These are phyloP conservation scores for Coniochaeta sp. DNA, from an alignment of 2,329 filamentous ascomycete species.

Conservation along the genomic window DNA sequence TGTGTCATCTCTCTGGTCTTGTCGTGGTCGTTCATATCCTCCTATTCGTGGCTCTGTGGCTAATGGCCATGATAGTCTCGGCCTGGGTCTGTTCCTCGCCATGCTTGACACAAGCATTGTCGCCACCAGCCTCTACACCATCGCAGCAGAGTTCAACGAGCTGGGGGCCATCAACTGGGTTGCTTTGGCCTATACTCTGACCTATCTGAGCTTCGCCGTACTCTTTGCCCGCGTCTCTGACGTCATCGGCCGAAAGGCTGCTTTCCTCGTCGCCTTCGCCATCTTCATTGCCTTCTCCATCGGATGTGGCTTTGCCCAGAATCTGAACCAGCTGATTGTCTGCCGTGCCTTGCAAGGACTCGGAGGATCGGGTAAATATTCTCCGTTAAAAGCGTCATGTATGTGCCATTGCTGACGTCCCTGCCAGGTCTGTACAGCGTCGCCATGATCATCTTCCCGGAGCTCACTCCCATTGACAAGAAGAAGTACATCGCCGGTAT, in stretches of 20 bases:
- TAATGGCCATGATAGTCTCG: slow-evolving; percentile 27
- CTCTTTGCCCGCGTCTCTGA: slow-evolving; percentile 48
- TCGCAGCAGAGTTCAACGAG: slow-evolving; percentile 42
- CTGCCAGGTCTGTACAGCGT: slow-evolving; percentile 41
- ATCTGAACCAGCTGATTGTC: slow-evolving; percentile 37
- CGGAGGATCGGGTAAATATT: slow-evolving; percentile 37
- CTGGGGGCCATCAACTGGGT: slow-evolving; percentile 44
- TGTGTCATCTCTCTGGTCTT: neutral
- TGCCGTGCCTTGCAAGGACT: slow-evolving; percentile 43
- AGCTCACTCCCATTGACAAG: slow-evolving; percentile 34
- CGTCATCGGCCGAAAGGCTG: slow-evolving; percentile 43
- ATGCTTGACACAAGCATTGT: slow-evolving; percentile 55
- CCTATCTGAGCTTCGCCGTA: slow-evolving; percentile 50
- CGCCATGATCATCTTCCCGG: slow-evolving; percentile 48
- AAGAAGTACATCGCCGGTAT: slow-evolving; percentile 36
- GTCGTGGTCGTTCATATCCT: slow-evolving; percentile 1
- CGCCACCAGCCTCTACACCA: slow-evolving; percentile 49
- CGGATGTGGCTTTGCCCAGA: slow-evolving; percentile 41
- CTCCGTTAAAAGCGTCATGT: neutral
- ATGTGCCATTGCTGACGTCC: neutral
- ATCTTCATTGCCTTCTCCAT: slow-evolving; percentile 51
- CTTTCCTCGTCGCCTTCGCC: slow-evolving; percentile 41
- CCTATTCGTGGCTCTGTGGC: slow-evolving; percentile 2
- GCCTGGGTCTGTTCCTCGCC: slow-evolving; percentile 47
- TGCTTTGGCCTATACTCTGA: slow-evolving; percentile 46